Evolutionary conservation across 345 rosid species (phyloP).

Genomic region (Salix exigua): DNA sequence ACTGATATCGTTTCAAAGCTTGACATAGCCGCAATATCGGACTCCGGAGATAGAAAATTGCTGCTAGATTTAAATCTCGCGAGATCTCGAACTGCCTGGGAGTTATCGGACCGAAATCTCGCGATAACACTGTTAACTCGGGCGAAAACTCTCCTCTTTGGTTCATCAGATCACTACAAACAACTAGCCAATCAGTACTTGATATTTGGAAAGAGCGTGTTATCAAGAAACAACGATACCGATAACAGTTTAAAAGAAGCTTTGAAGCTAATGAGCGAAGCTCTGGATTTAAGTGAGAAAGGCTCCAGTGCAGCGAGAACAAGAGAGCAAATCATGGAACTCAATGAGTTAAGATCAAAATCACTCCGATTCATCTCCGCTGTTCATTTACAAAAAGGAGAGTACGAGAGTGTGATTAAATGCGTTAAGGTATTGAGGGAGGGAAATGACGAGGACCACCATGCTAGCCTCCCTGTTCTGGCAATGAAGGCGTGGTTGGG

Average conservation of each 20-base stretch:
- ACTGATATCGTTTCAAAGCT: constrained; percentile 66
- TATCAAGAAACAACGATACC: constrained; percentile 37
- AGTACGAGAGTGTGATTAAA: constrained; percentile 78
- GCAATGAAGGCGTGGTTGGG: constrained; percentile 99
- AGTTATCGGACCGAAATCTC: constrained; percentile 56
- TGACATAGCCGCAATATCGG: constrained; percentile 44
- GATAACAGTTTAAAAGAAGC: constrained; percentile 46
- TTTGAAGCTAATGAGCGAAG: constrained; percentile 76
- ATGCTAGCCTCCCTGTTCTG: constrained; percentile 86
- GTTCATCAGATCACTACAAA: constrained; percentile 60
- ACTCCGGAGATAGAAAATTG: constrained; percentile 61
- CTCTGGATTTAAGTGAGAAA: constrained; percentile 75
- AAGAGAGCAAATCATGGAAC: constrained; percentile 53
- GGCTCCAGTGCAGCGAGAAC: constrained; percentile 54
- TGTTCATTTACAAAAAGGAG: constrained; percentile 78
- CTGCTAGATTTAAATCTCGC: constrained; percentile 74
- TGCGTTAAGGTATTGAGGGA: constrained; percentile 85
- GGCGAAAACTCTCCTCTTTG: constrained; percentile 60
- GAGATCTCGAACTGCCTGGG: constrained; percentile 88
- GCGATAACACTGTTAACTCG: constrained; percentile 76
- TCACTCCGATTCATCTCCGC: constrained; percentile 88
- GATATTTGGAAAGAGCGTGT: constrained; percentile 51
- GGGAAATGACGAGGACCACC: constrained; percentile 53
- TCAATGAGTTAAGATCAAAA: constrained; percentile 51
- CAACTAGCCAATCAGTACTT: constrained; percentile 65